Conservation (phyloP, 495 filamentous ascomycete genomes). For the Tuber indicum region DNA sequence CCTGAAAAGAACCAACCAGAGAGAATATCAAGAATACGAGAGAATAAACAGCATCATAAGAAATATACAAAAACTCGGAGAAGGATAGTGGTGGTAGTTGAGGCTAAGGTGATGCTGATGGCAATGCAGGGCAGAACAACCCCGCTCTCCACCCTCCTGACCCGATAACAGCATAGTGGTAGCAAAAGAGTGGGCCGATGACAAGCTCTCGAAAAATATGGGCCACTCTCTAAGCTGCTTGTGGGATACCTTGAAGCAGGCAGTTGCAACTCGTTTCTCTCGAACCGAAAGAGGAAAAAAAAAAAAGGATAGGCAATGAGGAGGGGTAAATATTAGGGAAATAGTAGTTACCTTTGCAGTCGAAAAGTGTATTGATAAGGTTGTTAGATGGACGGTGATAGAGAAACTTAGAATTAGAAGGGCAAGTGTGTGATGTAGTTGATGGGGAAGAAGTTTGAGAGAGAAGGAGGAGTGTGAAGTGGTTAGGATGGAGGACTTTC, state of each 20-base stretch:
- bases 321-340: slow-evolving; percentile 23
- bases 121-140: slow-evolving; percentile 22
- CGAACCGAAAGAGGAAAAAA: slow-evolving; percentile 38
- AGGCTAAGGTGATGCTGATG: slow-evolving; percentile 19
- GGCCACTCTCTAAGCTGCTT: slow-evolving; percentile 17
- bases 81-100: slow-evolving; percentile 18
- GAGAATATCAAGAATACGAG: slow-evolving; percentile 16
- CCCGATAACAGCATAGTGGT: slow-evolving; percentile 33
- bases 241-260: slow-evolving; percentile 13
- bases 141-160: slow-evolving; percentile 27
- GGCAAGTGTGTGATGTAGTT: slow-evolving; percentile 39
- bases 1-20: slow-evolving; percentile 16
- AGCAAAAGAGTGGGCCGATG: slow-evolving; percentile 16
- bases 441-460: slow-evolving; percentile 42
- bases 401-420: slow-evolving; percentile 30
- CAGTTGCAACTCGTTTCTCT: background rate
- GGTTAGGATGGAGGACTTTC: slow-evolving; percentile 41
- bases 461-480: slow-evolving; percentile 38
- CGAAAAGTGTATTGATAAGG: slow-evolving; percentile 21
- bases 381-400: slow-evolving; percentile 33
- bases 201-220: slow-evolving; percentile 14
- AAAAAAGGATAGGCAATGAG: slow-evolving; percentile 9
- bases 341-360: slow-evolving; percentile 36
- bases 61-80: slow-evolving; percentile 10
- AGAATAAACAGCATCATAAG: slow-evolving; percentile 8